Conservation (phyloP, 495 filamentous ascomycete species). For the Cladorrhinum samala region DNA sequence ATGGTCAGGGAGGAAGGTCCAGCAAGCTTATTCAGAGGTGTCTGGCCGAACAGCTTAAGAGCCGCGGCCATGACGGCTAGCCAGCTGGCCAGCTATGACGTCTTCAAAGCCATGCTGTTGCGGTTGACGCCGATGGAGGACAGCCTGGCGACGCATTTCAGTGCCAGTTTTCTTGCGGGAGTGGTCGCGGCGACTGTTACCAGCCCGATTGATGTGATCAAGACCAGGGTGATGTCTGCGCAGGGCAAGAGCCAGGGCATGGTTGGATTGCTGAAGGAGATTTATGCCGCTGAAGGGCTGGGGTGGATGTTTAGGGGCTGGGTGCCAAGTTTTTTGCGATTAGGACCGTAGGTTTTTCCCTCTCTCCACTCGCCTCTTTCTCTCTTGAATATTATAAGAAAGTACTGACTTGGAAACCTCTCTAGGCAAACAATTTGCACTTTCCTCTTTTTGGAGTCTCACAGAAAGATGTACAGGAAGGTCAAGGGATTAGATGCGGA, state of each 20-base stretch:
- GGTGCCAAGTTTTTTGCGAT: conserved; percentile 90
- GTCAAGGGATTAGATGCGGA: conserved; percentile 39
- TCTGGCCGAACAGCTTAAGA: conserved; percentile 83
- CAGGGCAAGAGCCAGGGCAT: conserved; percentile 52
- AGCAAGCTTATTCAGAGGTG: conserved; percentile 71
- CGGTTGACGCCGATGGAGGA: conserved; percentile 63
- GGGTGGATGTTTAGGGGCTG: conserved; percentile 96
- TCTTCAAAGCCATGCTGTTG: conserved; percentile 76
- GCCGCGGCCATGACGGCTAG: conserved; percentile 91
- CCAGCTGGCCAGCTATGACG: conserved; percentile 88
- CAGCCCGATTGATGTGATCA: conserved; percentile 94
- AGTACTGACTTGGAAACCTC: conserved; percentile 7
- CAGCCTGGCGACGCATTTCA: conserved; percentile 77
- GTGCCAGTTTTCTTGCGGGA: conserved; percentile 76
- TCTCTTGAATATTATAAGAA: not conserved
- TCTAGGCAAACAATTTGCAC: conserved; percentile 83
- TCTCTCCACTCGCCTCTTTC: not conserved
- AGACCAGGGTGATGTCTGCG: conserved; percentile 88
- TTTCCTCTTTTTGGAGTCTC: conserved; percentile 90
- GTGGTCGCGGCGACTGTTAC: conserved; percentile 94
- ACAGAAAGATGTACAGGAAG: conserved; percentile 62
- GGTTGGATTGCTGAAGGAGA: conserved; percentile 54
- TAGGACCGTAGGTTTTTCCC: conserved; percentile 53
- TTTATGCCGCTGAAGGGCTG: conserved; percentile 70
- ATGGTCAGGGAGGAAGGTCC: conserved; percentile 79